These are phyloP conservation scores for Botrytis porri DNA, from an alignment of 2,329 filamentous ascomycete species.

Conservation along the genomic window DNA sequence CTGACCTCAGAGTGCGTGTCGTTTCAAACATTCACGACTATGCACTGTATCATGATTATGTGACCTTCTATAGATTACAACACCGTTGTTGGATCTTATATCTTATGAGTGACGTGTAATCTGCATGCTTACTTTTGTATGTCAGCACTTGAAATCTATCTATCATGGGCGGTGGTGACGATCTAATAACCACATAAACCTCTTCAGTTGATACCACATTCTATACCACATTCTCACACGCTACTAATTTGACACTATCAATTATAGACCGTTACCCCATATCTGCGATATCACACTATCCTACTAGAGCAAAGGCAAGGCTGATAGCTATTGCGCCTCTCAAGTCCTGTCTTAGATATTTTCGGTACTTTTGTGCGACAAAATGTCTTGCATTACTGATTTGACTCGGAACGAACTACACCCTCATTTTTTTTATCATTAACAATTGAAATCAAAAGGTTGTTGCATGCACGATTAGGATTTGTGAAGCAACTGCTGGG, in stretches of 20 bases:
- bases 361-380: conserved; percentile 13
- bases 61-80: background rate
- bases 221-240: background rate
- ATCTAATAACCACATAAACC: background rate
- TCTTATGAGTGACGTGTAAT: conserved; percentile 9
- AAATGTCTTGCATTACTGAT: background rate
- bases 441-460: background rate
- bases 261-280: background rate
- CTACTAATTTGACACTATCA: background rate
- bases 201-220: background rate
- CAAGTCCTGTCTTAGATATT: background rate
- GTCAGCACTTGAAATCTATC: background rate
- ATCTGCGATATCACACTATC: background rate
- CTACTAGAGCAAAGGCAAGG: conserved; percentile 17
- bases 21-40: conserved; percentile 1
- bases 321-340: conserved; percentile 14
- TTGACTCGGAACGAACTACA: background rate
- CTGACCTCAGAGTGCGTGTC: conserved; percentile 8
- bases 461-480: background rate
- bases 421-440: background rate
- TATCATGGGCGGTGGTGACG: background rate
- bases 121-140: conserved; percentile 7
- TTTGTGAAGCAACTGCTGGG: background rate
- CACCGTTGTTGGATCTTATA: background rate
- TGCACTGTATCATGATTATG: background rate